phyloP scores from a whole-genome alignment of 129 eudicot genomes.

The Dittrichia graveolens region DNA sequence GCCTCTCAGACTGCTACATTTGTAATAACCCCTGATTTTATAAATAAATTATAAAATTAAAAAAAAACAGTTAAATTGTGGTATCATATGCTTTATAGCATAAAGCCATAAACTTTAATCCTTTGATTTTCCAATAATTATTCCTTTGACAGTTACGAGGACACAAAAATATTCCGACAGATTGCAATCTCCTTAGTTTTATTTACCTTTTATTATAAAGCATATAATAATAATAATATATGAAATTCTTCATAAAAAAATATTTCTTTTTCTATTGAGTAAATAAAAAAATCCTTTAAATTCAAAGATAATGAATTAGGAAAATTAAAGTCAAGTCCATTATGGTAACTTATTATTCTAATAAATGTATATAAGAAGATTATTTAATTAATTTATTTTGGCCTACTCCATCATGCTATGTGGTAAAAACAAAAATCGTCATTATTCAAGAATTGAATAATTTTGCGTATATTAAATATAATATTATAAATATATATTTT shows the following conservation, averaged over 20 bases:
- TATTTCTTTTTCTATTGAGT: too few relatives aligned
- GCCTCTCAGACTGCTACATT: slow-evolving; percentile 90
- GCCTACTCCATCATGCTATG: slow-evolving; percentile 26
- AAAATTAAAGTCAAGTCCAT: slow-evolving; percentile 21
- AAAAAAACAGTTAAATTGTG: neutral
- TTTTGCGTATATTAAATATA: neutral
- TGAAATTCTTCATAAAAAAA: too few relatives aligned
- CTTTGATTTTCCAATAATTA: too few relatives aligned
- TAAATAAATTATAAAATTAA: too few relatives aligned
- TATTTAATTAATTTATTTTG: slow-evolving; percentile 2
- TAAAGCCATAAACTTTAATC: too few relatives aligned
- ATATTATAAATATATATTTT: neutral
- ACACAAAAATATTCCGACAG: too few relatives aligned
- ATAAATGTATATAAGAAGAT: slow-evolving; percentile 3
- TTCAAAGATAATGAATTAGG: neutral
- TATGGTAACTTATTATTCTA: slow-evolving; percentile 21
- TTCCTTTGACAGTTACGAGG: too few relatives aligned
- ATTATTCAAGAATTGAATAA: neutral
- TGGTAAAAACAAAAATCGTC: neutral
- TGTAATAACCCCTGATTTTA: slow-evolving; percentile 85
- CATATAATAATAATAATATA: too few relatives aligned
- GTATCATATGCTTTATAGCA: too few relatives aligned
- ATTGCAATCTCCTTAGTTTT: too few relatives aligned
- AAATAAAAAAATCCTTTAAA: neutral
- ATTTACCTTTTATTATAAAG: too few relatives aligned